Percentiles rank a stretch among this genome's conserved stretches.
These are phyloP conservation scores for Mortierella sp. DNA, from an alignment of 371 early-diverging fungal genomes.

Conservation along the genomic window DNA sequence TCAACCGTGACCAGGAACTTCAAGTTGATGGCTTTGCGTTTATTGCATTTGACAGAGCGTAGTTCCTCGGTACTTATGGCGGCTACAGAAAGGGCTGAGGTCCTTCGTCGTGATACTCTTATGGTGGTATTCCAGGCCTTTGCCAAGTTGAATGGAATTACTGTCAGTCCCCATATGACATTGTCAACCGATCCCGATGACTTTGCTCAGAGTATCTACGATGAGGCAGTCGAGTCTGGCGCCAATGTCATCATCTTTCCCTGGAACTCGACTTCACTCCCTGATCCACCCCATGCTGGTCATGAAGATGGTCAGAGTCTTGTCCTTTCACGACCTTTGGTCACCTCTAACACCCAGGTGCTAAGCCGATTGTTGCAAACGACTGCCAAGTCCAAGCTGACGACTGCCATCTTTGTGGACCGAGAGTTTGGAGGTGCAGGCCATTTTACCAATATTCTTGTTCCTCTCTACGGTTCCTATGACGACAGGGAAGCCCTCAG, in stretches of 20 bases:
- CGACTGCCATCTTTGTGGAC: constrained; percentile 45
- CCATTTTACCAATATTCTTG: constrained; percentile 36
- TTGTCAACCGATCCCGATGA: constrained; percentile 59
- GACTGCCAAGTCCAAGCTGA: constrained; percentile 29
- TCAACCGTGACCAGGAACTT: constrained; percentile 6
- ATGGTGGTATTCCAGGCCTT: constrained; percentile 85
- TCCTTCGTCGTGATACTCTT: constrained; percentile 74
- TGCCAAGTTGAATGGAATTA: constrained; percentile 75
- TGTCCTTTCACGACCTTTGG: constrained; percentile 29
- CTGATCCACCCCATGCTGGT: constrained; percentile 22
- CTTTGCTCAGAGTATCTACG: constrained; percentile 66
- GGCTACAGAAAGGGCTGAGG: constrained; percentile 65
- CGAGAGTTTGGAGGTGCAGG: constrained; percentile 49
- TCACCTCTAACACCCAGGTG: constrained; percentile 43
- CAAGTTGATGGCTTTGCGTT: constrained; percentile 65
- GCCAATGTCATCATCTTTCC: constrained; percentile 61
- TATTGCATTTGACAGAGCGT: constrained; percentile 80
- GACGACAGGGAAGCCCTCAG: constrained; percentile 44
- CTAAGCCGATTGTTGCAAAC: constrained; percentile 30
- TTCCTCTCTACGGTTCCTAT: constrained; percentile 39
- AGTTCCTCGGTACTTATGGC: constrained; percentile 82
- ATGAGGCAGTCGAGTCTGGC: constrained; percentile 54
- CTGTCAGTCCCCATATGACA: constrained; percentile 55
- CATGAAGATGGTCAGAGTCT: constrained; percentile 12
- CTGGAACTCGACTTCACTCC: constrained; percentile 55